These are phyloP conservation scores for Isabelozyma gotoi DNA, from an alignment of 805 yeast genomes.

Conservation along the genomic window DNA sequence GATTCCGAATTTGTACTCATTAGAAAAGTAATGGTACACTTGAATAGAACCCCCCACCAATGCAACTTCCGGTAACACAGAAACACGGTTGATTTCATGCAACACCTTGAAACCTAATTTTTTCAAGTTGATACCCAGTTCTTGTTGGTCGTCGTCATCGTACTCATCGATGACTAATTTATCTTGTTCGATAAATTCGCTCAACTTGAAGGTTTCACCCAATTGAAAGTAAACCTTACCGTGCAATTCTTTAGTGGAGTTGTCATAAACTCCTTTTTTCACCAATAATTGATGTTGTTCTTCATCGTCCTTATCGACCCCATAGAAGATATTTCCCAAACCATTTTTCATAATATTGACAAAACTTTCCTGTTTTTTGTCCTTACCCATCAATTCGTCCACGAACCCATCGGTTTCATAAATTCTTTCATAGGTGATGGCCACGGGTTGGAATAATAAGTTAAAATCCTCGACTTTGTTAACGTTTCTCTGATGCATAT, in stretches of 20 bases:
- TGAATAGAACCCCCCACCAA: conserved; percentile 49
- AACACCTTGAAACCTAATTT: conserved; percentile 54
- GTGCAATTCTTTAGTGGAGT: conserved; percentile 15
- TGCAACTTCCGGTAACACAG: conserved; percentile 54
- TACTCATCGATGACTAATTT: conserved; percentile 5
- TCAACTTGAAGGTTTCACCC: conserved; percentile 30
- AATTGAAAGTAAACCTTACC: conserved; percentile 39
- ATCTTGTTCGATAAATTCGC: conserved; percentile 22
- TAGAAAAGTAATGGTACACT: conserved; percentile 25
- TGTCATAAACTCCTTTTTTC: conserved; percentile 7
- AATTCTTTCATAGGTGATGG: conserved; percentile 60
- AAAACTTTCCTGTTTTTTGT: conserved; percentile 54
- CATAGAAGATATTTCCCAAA: conserved; percentile 22
- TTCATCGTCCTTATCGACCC: conserved; percentile 8
- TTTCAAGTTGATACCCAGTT: conserved; percentile 33
- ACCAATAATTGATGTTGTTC: conserved; percentile 6
- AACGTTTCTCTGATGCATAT: conserved; percentile 34
- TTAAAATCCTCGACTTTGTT: conserved; percentile 24
- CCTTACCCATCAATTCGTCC: conserved; percentile 55
- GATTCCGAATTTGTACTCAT: conserved; percentile 14
- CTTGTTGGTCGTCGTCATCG: conserved; percentile 8
- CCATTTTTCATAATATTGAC: conserved; percentile 36
- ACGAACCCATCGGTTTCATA: conserved; percentile 57
- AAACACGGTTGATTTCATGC: conserved; percentile 49
- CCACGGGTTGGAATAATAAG: conserved; percentile 48